phyloP scores from a whole-genome alignment of 768 basidiomycete species.

The Hypsizygus marmoreus region DNA sequence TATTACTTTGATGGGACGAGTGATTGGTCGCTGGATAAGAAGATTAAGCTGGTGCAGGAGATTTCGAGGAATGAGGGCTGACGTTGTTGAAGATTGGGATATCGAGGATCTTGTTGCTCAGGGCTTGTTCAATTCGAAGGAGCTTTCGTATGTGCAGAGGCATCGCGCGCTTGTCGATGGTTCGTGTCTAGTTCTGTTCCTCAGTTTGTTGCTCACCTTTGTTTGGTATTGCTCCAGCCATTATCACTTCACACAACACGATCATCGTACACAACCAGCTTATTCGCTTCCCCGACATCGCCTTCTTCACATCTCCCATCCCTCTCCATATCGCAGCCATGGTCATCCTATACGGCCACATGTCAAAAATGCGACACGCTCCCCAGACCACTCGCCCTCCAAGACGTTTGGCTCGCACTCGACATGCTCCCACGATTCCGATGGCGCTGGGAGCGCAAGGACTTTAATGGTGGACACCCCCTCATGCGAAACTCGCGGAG shows the following conservation, averaged over 20 bases:
- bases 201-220: not conserved
- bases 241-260: slow-evolving; percentile 85
- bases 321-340: slow-evolving; percentile 89
- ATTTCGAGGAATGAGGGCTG: slow-evolving; percentile 82
- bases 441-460: slow-evolving; percentile 91
- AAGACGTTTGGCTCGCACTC: slow-evolving; percentile 85
- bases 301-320: slow-evolving; percentile 87
- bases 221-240: slow-evolving; percentile 51
- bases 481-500: slow-evolving; percentile 82
- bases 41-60: slow-evolving; percentile 64
- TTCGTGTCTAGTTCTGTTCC: slow-evolving; percentile 31
- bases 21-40: slow-evolving; percentile 71
- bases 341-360: slow-evolving; percentile 88
- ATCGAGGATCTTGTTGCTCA: slow-evolving; percentile 71
- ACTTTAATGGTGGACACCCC: slow-evolving; percentile 78
- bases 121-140: slow-evolving; percentile 81
- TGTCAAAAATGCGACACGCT: slow-evolving; percentile 76
- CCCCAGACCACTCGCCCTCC: slow-evolving; percentile 63
- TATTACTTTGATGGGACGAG: slow-evolving; percentile 77
- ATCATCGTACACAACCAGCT: slow-evolving; percentile 84
- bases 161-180: slow-evolving; percentile 79
- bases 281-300: slow-evolving; percentile 82
- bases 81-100: slow-evolving; percentile 85
- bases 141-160: slow-evolving; percentile 63
- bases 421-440: slow-evolving; percentile 88